Base-by-base conservation (phyloP, 352 stramenopile species). In the Thalassiosira pacifica region DNA sequence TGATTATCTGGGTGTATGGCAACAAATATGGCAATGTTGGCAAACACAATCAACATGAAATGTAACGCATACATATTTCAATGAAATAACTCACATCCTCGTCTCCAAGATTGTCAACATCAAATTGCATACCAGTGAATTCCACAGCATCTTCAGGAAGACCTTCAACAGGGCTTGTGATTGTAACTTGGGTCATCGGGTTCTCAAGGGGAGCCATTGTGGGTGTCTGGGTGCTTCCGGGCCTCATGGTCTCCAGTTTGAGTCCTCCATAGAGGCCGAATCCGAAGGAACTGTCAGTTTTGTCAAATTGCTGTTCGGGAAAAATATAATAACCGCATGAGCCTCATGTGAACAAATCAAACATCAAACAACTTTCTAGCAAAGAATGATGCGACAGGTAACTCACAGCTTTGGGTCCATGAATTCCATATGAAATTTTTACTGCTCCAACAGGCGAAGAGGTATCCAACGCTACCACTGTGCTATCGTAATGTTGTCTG, bases 61-160 rank as follows among this genome's bases (percentile, higher is more conserved):
- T n/a, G n/a, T n/a, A n/a, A n/a, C n/a, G n/a, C n/a, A n/a, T n/a
- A n/a, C n/a, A n/a, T n/a, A n/a, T n/a, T n/a, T n/a, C n/a, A n/a
- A n/a, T n/a, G n/a, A n/a, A n/a, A n/a, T n/a, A n/a, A n/a, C n/a
- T n/a, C n/a, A n/a, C n/a, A 31, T 72, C 32, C 19, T 70, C 37
- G 13, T 32, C 29, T n/a, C 31, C 37, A 52, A 32, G 34, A 40
- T 79, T 79, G 0, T 61, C 31, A 6, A 79, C 53, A 40, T 79
- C 71, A 59, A 79, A 79, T 61, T 79, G 71, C 27, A 79, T 5
- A 6, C 45, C 68, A 76, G 4, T 34, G n/a, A n/a, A n/a, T n/a
- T n/a, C n/a, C 16, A 65, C 55, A 1, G 26, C 29, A n/a, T 65
- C 55, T 13, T 13, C 6, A 6, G 37, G 13, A 48, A 13, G 6